Conservation (phyloP, 1,139 yeast species). For the Geotrichum restrictum region DNA sequence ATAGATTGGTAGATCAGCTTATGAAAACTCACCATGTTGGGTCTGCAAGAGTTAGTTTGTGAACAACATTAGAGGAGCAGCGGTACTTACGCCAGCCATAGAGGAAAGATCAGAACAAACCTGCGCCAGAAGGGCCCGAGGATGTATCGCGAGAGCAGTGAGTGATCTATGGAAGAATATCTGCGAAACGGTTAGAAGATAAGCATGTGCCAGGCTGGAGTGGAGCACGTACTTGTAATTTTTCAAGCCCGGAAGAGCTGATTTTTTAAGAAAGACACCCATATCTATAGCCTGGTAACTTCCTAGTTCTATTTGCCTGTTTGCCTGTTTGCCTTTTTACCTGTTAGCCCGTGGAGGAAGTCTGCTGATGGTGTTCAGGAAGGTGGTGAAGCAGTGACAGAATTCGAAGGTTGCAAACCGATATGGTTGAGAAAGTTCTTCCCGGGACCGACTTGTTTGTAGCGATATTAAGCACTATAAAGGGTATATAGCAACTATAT, state of each 20-base stretch:
- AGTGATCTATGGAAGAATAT: conserved; percentile 75
- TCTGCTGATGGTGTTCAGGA: too few species aligned
- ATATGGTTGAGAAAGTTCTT: too few species aligned
- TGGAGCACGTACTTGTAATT: conserved; percentile 55
- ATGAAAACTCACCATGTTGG: background rate
- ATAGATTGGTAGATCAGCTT: background rate
- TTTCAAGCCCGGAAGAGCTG: conserved; percentile 58
- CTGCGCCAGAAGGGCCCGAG: conserved; percentile 69
- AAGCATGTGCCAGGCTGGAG: background rate
- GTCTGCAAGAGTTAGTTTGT: background rate
- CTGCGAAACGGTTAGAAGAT: conserved; percentile 24
- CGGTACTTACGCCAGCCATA: conserved; percentile 60
- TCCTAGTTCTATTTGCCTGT: too few species aligned
- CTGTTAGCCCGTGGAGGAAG: too few species aligned
- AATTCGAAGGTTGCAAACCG: too few species aligned
- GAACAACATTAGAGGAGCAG: too few species aligned
- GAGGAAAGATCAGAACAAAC: conserved; percentile 72
- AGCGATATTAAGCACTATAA: too few species aligned
- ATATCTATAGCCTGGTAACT: conserved; percentile 37
- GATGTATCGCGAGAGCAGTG: conserved; percentile 67
- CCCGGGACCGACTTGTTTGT: too few species aligned
- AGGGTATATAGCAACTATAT: too few species aligned
- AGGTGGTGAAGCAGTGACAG: too few species aligned
- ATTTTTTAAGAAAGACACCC: conserved; percentile 69
- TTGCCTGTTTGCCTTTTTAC: too few species aligned